These are phyloP conservation scores for Neostapfia colusana DNA, from an alignment of 176 grass and related monocot species.

Conservation along the genomic window DNA sequence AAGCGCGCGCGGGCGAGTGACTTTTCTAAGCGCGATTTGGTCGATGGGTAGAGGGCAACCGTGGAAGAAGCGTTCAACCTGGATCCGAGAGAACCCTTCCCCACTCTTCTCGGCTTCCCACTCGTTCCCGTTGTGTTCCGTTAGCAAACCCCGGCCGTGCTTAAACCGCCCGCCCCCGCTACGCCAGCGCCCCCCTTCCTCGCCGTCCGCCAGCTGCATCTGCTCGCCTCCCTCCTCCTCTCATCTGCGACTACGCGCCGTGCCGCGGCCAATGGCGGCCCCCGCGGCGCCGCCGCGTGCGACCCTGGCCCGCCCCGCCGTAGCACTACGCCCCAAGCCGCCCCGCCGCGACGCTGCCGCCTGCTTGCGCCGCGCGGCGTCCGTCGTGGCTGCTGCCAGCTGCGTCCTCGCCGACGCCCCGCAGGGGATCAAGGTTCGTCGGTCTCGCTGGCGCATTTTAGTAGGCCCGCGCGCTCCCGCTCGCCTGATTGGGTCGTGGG, in stretches of 20 bases:
- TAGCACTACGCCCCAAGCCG: too few relatives aligned
- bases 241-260: not conserved
- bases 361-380: not conserved
- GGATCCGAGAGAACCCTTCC: slow-evolving; percentile 27
- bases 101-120: slow-evolving; percentile 28
- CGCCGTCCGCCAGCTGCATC: not conserved
- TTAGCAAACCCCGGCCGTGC: not conserved
- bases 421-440: slow-evolving; percentile 25
- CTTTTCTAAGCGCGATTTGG: not conserved
- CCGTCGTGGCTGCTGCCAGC: not conserved
- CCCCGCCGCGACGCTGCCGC: not conserved
- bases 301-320: not conserved
- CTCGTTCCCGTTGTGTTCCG: not conserved
- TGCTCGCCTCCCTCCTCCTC: not conserved
- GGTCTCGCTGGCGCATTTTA: not conserved
- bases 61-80: not conserved
- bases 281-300: not conserved
- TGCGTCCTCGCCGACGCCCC: slow-evolving; percentile 33
- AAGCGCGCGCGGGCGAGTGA: not conserved
- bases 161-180: not conserved
- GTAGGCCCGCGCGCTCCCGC: not conserved
- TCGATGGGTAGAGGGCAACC: too few relatives aligned
- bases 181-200: not conserved
- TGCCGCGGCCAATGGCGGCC: slow-evolving; percentile 27
- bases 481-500: not conserved